Percentiles rank a stretch among this genome's conserved stretches.
These are phyloP conservation scores for Hymenoscyphus salicellus DNA, from an alignment of 2,329 filamentous ascomycete genomes.

Conservation along the genomic window DNA sequence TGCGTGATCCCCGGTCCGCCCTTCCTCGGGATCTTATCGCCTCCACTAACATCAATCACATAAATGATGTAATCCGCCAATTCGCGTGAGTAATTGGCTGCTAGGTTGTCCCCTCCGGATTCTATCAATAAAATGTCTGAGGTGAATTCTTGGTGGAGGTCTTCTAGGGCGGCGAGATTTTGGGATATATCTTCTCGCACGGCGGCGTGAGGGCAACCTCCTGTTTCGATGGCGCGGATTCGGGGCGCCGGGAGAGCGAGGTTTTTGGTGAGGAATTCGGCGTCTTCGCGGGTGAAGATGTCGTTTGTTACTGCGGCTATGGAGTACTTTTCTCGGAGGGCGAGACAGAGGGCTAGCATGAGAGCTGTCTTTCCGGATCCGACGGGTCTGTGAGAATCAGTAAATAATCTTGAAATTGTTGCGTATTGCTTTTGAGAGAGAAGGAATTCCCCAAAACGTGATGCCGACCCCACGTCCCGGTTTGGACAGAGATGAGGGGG, in stretches of 20 bases:
- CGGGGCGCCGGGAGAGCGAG: slow-evolving; percentile 76
- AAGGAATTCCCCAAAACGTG: slow-evolving; percentile 11
- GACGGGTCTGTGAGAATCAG: slow-evolving; percentile 66
- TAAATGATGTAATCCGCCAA: slow-evolving; percentile 98
- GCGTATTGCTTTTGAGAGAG: no score
- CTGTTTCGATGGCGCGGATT: slow-evolving; percentile 95
- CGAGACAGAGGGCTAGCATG: slow-evolving; percentile 88
- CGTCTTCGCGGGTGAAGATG: slow-evolving; percentile 97
- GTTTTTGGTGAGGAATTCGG: slow-evolving; percentile 90
- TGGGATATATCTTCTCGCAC: slow-evolving; percentile 95
- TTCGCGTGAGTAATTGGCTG: slow-evolving; percentile 93
- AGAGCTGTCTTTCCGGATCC: slow-evolving; percentile 96
- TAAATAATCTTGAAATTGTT: not conserved
- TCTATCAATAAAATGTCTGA: slow-evolving; percentile 91
- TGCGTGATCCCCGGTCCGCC: slow-evolving; percentile 96
- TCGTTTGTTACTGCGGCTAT: slow-evolving; percentile 97
- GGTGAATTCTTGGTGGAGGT: slow-evolving; percentile 75
- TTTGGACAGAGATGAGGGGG: not conserved
- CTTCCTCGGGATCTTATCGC: slow-evolving; percentile 95
- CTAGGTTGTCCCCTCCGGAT: slow-evolving; percentile 91
- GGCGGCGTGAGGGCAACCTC: slow-evolving; percentile 93
- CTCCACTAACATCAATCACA: slow-evolving; percentile 94
- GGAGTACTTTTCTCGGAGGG: slow-evolving; percentile 75
- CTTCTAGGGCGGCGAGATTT: slow-evolving; percentile 89
- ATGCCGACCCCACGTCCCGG: slow-evolving; percentile 16